phyloP scores from a whole-genome alignment of 257 asterid genomes.

The Jaltomata sinuosa region DNA sequence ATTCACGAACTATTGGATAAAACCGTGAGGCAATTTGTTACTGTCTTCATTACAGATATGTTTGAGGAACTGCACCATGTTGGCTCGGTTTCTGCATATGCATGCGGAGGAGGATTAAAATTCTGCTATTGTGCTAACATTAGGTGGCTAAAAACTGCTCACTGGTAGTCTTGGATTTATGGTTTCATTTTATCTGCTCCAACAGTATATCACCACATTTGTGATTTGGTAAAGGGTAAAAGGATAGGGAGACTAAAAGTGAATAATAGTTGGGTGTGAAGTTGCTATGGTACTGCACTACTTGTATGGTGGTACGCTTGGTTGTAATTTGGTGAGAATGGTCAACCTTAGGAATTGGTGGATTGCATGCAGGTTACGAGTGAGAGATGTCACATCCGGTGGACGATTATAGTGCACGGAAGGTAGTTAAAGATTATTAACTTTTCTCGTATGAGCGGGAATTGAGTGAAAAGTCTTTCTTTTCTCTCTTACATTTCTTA shows the following conservation, averaged over 20 bases:
- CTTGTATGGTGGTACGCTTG: neutral
- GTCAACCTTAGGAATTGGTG: neutral
- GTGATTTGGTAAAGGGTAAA: neutral
- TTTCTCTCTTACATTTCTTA: neutral
- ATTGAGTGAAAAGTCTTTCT: neutral
- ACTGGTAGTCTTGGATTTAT: neutral
- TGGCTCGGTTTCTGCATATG: neutral
- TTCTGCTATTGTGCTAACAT: neutral
- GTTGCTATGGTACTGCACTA: neutral
- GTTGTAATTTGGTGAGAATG: neutral
- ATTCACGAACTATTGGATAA: neutral
- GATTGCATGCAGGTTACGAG: neutral
- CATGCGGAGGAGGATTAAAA: neutral
- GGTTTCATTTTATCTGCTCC: neutral
- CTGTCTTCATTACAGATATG: neutral
- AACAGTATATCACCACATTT: neutral
- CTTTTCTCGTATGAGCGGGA: neutral
- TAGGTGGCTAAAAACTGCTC: neutral
- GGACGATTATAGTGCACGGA: neutral
- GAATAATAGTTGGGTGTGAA: neutral
- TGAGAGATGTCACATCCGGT: neutral
- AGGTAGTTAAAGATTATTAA: neutral
- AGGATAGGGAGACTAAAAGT: neutral
- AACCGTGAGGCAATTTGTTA: neutral
- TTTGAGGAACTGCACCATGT: neutral